Base-by-base conservation (phyloP, 2,329 filamentous ascomycete genomes). In the Cordyceps sp. region DNA sequence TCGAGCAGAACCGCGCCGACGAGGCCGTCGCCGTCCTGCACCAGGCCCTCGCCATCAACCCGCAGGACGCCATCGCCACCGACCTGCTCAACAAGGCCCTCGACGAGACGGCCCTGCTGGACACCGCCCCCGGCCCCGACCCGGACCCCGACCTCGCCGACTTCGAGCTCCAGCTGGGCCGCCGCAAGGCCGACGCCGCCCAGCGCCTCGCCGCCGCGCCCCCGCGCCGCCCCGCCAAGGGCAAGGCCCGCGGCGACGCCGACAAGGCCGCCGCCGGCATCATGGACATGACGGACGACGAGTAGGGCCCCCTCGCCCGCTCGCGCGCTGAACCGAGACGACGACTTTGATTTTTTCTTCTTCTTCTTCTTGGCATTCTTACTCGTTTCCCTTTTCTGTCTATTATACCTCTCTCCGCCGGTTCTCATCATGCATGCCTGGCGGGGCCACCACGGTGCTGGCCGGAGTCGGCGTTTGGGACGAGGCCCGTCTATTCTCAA, bases 11-110 rank as follows among this genome's bases (percentile, higher is more conserved):
- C 13, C 66, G 72, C 31, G 70, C 73, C 0, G 78, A 79, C 44
- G 79, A 92, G 29, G 88, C 88, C 1, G 76, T 90, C 4, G 66
- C 77, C 9, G 74, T 83, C 3, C 61, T 96, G 18, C 90, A 96
- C 43, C 82, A 94, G 52, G 82, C 82, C 2, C 63, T 90, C 13
- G 78, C 81, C 0, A 73, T 88, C 16, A 69, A 71, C 22, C 78
- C 82, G 0, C 82, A 90, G 53, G 82, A 90, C 46, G 73, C 79
- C 5, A 78, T 86, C 40, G 80, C 82, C 3, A 85, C 78, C 0
- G 82, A 90, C 48, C 56, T 90, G 31, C 58, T 90, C 21, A 75
- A 72, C 44, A 78, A 77, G 48, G 79, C 81, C 4, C 58, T 84
- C 2, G 68, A 72, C 19, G 72, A 78, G 50, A 68, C 73, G 25